Conservation (phyloP, 768 basidiomycete species). For the Suillus brevipes region DNA sequence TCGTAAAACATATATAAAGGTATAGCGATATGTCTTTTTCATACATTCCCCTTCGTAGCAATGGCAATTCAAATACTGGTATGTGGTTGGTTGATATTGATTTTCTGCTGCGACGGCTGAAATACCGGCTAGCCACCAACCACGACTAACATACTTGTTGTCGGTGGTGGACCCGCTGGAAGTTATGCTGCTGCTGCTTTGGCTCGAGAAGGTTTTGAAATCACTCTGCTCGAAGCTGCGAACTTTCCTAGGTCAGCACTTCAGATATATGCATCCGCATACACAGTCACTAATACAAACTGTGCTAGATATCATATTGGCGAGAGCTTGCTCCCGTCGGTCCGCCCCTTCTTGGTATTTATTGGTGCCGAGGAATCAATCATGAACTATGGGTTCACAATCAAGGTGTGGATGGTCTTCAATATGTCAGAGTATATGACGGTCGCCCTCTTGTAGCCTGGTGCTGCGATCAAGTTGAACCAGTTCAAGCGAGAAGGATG, state of each 20-base stretch:
- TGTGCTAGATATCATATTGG: conserved; percentile 53
- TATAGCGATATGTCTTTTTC: neutral
- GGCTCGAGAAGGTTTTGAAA: conserved; percentile 31
- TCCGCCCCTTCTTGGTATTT: conserved; percentile 57
- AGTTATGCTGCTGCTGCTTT: conserved; percentile 54
- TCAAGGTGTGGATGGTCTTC: conserved; percentile 38
- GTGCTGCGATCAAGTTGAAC: conserved; percentile 66
- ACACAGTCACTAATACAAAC: neutral
- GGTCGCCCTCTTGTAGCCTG: conserved; percentile 40
- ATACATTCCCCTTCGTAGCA: neutral
- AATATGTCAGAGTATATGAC: neutral
- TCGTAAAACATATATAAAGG: neutral
- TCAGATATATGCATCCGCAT: conserved; percentile 45
- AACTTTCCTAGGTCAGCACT: conserved; percentile 50
- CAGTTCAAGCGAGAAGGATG: conserved; percentile 66
- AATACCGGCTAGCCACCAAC: neutral
- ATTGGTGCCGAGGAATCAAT: conserved; percentile 58
- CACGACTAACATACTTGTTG: conserved; percentile 17
- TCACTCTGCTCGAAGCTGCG: conserved; percentile 52
- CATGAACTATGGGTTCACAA: conserved; percentile 47
- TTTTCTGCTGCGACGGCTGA: neutral
- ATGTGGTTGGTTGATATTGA: neutral
- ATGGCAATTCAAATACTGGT: neutral
- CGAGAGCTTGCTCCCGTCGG: conserved; percentile 61
- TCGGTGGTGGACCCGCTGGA: conserved; percentile 53